Conservation (phyloP, 129 eudicot genomes). For the Helichrysum umbraculigerum region DNA sequence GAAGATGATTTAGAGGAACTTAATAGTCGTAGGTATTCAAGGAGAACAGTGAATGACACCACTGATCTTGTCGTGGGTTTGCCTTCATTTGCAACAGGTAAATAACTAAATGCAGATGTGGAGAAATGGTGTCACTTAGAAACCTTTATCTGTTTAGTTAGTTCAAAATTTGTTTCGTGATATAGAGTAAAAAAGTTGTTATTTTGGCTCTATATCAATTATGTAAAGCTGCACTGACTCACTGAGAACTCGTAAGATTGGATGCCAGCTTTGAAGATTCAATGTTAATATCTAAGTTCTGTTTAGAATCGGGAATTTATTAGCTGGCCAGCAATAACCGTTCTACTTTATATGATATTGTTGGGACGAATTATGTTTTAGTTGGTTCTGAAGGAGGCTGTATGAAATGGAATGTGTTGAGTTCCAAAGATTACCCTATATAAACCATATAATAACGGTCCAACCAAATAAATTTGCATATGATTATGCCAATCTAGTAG, state of each 20-base stretch:
- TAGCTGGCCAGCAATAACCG: background rate
- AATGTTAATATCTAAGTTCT: no score
- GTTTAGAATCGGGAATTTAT: constrained; percentile 11
- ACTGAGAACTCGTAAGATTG: no score
- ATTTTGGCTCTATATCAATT: background rate
- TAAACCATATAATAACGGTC: constrained; percentile 8
- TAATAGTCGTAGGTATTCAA: constrained; percentile 72
- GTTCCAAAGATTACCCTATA: constrained; percentile 5
- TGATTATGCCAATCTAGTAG: constrained; percentile 9
- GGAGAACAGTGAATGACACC: constrained; percentile 83
- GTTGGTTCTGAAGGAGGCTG: background rate
- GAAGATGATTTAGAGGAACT: constrained; percentile 76
- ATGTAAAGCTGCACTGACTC: constrained; percentile 13
- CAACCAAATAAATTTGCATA: background rate
- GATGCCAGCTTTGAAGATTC: no score
- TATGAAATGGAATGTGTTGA: background rate
- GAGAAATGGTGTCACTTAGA: constrained; percentile 15
- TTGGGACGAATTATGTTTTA: background rate
- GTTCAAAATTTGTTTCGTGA: constrained; percentile 15
- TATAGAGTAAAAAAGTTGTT: constrained; percentile 1
- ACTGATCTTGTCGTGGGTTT: constrained; percentile 69
- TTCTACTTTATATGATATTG: background rate
- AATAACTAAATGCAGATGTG: constrained; percentile 14
- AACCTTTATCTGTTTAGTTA: constrained; percentile 15
- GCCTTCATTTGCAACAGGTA: constrained; percentile 93